These are phyloP conservation scores for Cotoneaster glaucophyllus DNA, from an alignment of 306 rosid genomes.

Conservation along the genomic window DNA sequence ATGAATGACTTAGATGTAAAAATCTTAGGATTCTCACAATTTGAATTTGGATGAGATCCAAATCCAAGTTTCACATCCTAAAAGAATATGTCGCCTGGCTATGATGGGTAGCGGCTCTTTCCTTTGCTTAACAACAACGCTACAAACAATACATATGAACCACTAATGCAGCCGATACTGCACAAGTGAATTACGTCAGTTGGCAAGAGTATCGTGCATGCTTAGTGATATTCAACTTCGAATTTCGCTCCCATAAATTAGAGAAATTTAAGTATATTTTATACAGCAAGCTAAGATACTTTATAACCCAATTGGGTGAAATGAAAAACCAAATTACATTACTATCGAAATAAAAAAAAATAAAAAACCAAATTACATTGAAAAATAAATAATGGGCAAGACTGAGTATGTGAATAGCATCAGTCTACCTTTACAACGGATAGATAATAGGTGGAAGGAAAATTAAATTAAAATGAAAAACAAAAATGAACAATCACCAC, in stretches of 20 bases:
- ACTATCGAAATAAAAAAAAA: neutral
- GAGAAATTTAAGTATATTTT: no score
- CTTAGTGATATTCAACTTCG: no score
- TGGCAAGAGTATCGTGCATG: no score
- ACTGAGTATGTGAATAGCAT: no score
- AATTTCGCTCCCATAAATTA: no score
- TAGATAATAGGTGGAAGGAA: neutral
- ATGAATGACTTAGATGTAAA: fast-evolving
- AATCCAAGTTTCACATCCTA: no score
- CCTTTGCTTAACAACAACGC: neutral
- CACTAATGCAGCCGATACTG: neutral
- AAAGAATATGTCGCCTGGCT: neutral
- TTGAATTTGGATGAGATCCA: no score
- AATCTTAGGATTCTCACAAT: fast-evolving
- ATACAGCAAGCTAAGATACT: neutral
- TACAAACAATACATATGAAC: neutral
- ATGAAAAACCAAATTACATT: conserved; percentile 1
- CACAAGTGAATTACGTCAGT: no score
- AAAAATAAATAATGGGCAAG: neutral
- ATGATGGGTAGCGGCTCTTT: neutral
- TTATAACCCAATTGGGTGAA: neutral
- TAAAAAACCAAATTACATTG: conserved; percentile 14
- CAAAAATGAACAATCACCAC: neutral
- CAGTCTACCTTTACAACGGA: neutral
- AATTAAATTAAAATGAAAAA: no score